Evolutionary conservation across 2,329 filamentous ascomycete genomes (phyloP).

Genomic region (Exophiala aquamarina): DNA sequence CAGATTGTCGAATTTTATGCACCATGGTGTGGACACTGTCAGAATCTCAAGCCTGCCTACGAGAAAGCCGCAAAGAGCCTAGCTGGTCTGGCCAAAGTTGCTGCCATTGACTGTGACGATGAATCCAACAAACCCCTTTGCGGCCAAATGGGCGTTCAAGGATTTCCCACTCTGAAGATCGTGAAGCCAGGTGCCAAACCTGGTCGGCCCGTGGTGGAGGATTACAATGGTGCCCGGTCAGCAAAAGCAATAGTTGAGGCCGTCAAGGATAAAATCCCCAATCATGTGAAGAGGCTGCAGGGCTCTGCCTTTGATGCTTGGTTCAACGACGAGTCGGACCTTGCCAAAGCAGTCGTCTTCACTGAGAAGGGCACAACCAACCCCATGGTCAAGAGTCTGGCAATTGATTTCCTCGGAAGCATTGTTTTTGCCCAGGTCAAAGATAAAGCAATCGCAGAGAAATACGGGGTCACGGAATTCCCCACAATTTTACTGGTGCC

Average conservation of each 20-base stretch:
- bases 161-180: slow-evolving; percentile 95
- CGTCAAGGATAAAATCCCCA: slow-evolving; percentile 83
- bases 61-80: slow-evolving; percentile 90
- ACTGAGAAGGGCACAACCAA: slow-evolving; percentile 89
- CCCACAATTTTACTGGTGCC: slow-evolving; percentile 80
- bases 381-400: slow-evolving; percentile 76
- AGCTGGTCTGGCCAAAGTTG: slow-evolving; percentile 89
- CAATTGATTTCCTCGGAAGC: slow-evolving; percentile 84
- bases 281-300: slow-evolving; percentile 78
- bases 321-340: slow-evolving; percentile 65
- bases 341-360: slow-evolving; percentile 85
- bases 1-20: slow-evolving; percentile 77
- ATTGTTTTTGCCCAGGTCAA: slow-evolving; percentile 80
- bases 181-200: slow-evolving; percentile 80
- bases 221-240: slow-evolving; percentile 80
- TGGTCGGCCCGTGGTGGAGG: slow-evolving; percentile 78
- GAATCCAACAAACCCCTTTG: slow-evolving; percentile 89
- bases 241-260: slow-evolving; percentile 87
- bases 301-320: slow-evolving; percentile 79
- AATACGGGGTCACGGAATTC: slow-evolving; percentile 74
- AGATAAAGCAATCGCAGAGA: slow-evolving; percentile 71
- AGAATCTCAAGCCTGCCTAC: slow-evolving; percentile 92
- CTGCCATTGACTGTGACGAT: slow-evolving; percentile 92
- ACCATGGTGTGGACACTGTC: slow-evolving; percentile 96
- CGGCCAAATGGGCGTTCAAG: slow-evolving; percentile 79